Conservation (phyloP, 176 grass and related monocot genomes). For the Paspalum vaginatum region DNA sequence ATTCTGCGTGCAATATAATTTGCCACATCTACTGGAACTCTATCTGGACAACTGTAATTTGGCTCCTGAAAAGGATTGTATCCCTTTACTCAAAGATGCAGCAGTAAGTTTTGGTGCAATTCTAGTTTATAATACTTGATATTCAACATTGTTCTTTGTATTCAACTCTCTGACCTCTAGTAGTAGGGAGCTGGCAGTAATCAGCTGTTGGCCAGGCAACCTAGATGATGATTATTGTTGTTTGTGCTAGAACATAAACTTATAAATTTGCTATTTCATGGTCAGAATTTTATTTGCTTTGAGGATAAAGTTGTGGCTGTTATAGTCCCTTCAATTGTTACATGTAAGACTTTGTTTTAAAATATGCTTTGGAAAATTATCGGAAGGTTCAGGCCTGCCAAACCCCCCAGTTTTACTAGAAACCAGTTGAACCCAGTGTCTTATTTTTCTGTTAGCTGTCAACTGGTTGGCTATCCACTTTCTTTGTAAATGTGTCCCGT, state of each 20-base stretch:
- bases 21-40: slow-evolving; percentile 75
- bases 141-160: slow-evolving; percentile 19
- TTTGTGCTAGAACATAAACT: slow-evolving; percentile 12
- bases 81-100: slow-evolving; percentile 55
- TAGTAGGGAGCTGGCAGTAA: slow-evolving; percentile 2
- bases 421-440: neutral
- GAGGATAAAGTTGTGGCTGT: slow-evolving; percentile 9
- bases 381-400: neutral
- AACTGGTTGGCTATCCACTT: neutral
- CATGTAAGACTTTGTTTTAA: slow-evolving; percentile 11
- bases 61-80: slow-evolving; percentile 56
- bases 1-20: slow-evolving; percentile 81
- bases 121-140: slow-evolving; percentile 38
- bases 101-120: slow-evolving; percentile 64
- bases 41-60: slow-evolving; percentile 89
- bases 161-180: neutral
- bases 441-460: slow-evolving; percentile 8
- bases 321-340: neutral
- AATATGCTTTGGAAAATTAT: slow-evolving; percentile 30
- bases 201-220: slow-evolving; percentile 15
- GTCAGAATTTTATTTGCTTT: slow-evolving; percentile 8
- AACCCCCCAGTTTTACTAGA: too few species aligned
- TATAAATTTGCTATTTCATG: slow-evolving; percentile 22
- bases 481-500: slow-evolving; percentile 6
- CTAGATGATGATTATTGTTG: neutral